These are phyloP conservation scores for Tolypocladium tundrense DNA, from an alignment of 2,329 filamentous ascomycete species.

Conservation along the genomic window DNA sequence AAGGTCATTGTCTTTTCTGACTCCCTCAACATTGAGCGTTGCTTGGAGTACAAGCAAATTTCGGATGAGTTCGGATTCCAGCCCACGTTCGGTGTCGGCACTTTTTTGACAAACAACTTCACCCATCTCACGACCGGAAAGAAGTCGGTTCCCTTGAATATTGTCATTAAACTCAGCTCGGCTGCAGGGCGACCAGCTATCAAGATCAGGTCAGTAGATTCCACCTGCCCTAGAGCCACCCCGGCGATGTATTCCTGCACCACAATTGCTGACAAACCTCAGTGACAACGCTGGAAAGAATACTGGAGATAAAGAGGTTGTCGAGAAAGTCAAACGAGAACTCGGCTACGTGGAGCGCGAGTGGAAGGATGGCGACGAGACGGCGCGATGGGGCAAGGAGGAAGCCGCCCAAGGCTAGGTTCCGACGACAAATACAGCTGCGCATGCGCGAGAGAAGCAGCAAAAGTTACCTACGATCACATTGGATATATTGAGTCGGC, in stretches of 20 bases:
- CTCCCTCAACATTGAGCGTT: constrained; percentile 82
- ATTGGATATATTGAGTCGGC: background rate
- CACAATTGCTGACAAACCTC: constrained; percentile 6
- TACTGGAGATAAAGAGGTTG: constrained; percentile 71
- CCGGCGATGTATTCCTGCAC: background rate
- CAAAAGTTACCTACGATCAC: background rate
- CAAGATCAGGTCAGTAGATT: constrained; percentile 58
- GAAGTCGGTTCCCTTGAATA: constrained; percentile 88
- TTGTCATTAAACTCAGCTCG: constrained; percentile 92
- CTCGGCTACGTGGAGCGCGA: constrained; percentile 78
- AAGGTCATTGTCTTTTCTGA: constrained; percentile 96
- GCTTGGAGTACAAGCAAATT: constrained; percentile 78
- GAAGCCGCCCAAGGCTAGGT: constrained; percentile 14
- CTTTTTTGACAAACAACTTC: constrained; percentile 94
- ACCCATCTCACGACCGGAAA: constrained; percentile 57
- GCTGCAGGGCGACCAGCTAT: constrained; percentile 73
- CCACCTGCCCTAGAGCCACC: background rate
- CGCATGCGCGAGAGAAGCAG: background rate
- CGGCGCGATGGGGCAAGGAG: constrained; percentile 63
- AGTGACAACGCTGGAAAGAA: constrained; percentile 87
- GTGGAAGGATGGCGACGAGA: constrained; percentile 80
- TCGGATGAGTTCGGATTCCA: constrained; percentile 73
- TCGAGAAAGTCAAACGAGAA: constrained; percentile 72
- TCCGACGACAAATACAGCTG: background rate
- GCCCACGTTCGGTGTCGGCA: constrained; percentile 88